A percentile compares a stretch with the other conserved stretches of the same genome.
phyloP scores from a whole-genome alignment of 805 yeast species.

The Zygotorulaspora chibaensis region DNA sequence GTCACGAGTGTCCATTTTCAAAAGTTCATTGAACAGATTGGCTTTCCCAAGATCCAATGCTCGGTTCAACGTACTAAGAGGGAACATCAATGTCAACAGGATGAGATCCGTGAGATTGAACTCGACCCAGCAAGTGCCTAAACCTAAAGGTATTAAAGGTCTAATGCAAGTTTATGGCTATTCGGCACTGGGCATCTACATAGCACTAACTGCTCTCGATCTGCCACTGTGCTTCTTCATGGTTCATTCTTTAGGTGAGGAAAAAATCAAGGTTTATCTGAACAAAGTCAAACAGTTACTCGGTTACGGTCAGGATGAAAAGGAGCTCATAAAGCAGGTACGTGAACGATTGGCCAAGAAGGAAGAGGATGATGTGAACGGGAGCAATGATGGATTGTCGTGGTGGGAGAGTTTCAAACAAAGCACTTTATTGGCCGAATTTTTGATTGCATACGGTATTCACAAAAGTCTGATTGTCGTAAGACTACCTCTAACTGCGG shows the following conservation, averaged over 20 bases:
- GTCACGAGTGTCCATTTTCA: not conserved
- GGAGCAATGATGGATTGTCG: constrained; percentile 13
- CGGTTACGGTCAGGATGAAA: constrained; percentile 55
- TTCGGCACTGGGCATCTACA: constrained; percentile 82
- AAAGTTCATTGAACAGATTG: constrained; percentile 2
- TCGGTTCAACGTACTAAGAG: constrained; percentile 2
- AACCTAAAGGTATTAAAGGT: constrained; percentile 44
- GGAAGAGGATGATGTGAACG: constrained; percentile 20
- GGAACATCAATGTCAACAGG: constrained; percentile 2
- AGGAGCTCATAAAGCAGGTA: constrained; percentile 38
- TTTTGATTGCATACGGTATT: constrained; percentile 85
- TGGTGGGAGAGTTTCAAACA: constrained; percentile 31
- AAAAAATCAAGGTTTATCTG: constrained; percentile 65
- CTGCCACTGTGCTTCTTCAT: constrained; percentile 75
- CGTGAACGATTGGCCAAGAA: constrained; percentile 27
- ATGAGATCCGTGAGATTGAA: constrained; percentile 7
- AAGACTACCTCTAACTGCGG: constrained; percentile 86
- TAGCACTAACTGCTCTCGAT: constrained; percentile 69
- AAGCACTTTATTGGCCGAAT: constrained; percentile 66
- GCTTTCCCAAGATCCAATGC: constrained; percentile 3
- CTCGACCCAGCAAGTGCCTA: constrained; percentile 8
- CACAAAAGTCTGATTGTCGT: constrained; percentile 84
- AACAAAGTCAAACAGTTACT: constrained; percentile 53
- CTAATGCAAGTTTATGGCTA: constrained; percentile 85
- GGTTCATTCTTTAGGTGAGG: constrained; percentile 87